Evolutionary conservation across 164 flowering plant species (phyloP).

Genomic region (Nymphaea colorata): DNA sequence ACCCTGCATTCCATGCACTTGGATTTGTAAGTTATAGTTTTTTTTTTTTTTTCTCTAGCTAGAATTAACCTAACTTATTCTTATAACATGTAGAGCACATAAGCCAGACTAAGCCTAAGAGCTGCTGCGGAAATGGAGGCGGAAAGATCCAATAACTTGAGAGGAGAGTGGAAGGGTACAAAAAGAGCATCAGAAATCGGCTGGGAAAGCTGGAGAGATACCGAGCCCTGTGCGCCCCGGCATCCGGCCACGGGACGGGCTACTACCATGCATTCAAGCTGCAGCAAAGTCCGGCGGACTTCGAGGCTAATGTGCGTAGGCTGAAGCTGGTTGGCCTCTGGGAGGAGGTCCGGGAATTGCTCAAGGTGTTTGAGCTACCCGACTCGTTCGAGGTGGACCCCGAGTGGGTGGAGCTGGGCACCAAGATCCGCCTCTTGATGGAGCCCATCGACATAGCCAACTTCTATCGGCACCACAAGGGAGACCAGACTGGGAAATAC

Average conservation of each 20-base stretch:
- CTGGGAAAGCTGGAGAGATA: conserved; percentile 25
- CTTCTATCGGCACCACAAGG: no score
- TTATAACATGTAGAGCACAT: conserved; percentile 30
- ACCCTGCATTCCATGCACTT: neutral
- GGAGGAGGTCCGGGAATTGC: conserved; percentile 70
- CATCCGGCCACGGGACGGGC: conserved; percentile 28
- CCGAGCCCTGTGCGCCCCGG: conserved; percentile 12
- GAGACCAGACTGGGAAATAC: no score
- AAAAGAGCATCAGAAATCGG: conserved; percentile 19
- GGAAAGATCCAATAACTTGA: conserved; percentile 35
- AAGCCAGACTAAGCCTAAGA: conserved; percentile 56
- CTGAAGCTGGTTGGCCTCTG: conserved; percentile 57
- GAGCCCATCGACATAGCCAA: no score
- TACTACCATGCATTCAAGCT: conserved; percentile 67
- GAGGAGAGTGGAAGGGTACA: conserved; percentile 22
- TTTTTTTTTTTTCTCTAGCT: no score
- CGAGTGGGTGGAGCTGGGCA: no score
- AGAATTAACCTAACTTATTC: no score
- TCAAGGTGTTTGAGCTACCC: conserved; percentile 53
- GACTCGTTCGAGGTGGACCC: conserved; percentile 50
- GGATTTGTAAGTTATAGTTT: neutral
- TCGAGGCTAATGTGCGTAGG: conserved; percentile 50
- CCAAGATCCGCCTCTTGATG: no score
- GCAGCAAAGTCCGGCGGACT: conserved; percentile 32
- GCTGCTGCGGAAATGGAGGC: conserved; percentile 57